Base-by-base conservation (phyloP, 2,329 filamentous ascomycete species). In the Fusarium subtropicale region DNA sequence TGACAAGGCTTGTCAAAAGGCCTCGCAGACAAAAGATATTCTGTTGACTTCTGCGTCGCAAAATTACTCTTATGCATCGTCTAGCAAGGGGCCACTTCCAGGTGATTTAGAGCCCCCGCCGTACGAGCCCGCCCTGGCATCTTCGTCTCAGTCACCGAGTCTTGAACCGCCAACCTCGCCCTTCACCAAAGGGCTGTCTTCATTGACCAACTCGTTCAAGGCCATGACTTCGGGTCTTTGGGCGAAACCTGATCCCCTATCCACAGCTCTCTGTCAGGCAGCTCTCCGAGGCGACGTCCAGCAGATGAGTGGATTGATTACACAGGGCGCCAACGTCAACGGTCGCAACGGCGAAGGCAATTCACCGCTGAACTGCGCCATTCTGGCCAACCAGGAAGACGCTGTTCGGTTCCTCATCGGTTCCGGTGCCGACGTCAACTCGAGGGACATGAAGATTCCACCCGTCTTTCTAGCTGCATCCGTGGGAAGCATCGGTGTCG, bases 221-320 rank as follows among this genome's bases (percentile, higher is more conserved):
- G 79, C 78, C 13, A 74, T 80, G 59, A 78, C 79, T 1, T 65
- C 76, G 9, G 67, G 66, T 10, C 63, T 81, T 7, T 69, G 73
- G 26, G 34, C 78, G 0, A 79, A 79, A n/a, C 78, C 79, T 0
- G 79, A 80, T 16, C 79, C 79, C 2, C 60, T 81, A 5, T 79
- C 79, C 1, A 76, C 77, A 1, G 78, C 79, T 2, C 75, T 80
- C 20, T 81, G 79, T 18, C 73, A 80, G 34, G 79, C 79, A 1
- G 73, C 76, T 4, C 66, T 75, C 2, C 68, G 71, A 2, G 79
- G 79, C 1, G 76, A 81, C n/a, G 60, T 77, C 1, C 68, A 70
- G 13, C 79, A 80, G 22, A 74, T 80, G 41, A 73, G 69, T 2
- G 77, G 75, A 1, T 69, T 81, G 20, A 62, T 81, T 12, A 62